Percentiles rank a stretch among this genome's conserved stretches.
phyloP scores from a whole-genome alignment of 768 basidiomycete species.

The Suillus subluteus region DNA sequence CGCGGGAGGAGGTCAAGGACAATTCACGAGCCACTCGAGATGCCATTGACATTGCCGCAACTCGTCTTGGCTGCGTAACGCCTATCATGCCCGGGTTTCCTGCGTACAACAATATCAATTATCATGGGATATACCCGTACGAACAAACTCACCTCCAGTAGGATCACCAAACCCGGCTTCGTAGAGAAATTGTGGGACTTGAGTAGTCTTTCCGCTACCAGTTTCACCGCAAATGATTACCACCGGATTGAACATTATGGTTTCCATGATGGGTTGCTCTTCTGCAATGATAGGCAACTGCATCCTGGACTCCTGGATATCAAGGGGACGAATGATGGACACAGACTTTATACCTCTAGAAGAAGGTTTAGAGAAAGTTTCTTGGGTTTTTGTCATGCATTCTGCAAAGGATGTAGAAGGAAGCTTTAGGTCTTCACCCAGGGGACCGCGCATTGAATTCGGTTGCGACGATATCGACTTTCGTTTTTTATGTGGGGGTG shows the following conservation, averaged over 20 bases:
- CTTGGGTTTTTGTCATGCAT: conserved; percentile 29
- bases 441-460: conserved; percentile 67
- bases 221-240: conserved; percentile 84
- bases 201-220: conserved; percentile 97
- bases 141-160: conserved; percentile 64
- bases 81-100: conserved; percentile 99
- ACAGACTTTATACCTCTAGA: conserved; percentile 46
- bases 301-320: conserved; percentile 76
- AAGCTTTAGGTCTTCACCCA: conserved; percentile 71
- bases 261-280: conserved; percentile 94
- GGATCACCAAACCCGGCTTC: conserved; percentile 92
- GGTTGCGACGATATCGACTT: conserved; percentile 36
- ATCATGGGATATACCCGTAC: background rate
- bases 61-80: conserved; percentile 95
- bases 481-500: conserved; percentile 46
- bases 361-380: conserved; percentile 11
- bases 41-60: conserved; percentile 97
- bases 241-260: conserved; percentile 83
- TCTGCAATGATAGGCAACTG: conserved; percentile 89
- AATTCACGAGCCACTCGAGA: conserved; percentile 91
- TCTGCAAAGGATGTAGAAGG: conserved; percentile 70
- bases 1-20: conserved; percentile 76
- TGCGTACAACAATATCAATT: conserved; percentile 34
- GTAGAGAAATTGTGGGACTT: conserved; percentile 97
- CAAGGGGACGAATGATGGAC: conserved; percentile 62